Conservation (phyloP, 176 grass and related monocot genomes). For the Ensete ventricosum region DNA sequence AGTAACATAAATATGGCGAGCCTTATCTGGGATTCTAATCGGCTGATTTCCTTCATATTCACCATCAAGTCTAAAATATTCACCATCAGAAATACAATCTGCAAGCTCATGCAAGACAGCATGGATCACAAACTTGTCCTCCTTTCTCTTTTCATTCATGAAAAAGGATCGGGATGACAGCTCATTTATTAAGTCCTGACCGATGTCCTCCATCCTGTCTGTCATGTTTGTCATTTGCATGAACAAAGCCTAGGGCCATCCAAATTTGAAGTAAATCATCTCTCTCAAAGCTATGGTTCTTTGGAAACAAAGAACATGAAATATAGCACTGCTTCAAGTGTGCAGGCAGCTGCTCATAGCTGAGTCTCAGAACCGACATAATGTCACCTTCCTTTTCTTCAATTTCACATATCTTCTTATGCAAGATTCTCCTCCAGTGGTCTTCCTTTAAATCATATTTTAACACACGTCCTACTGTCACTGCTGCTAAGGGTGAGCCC, state of each 20-base stretch:
- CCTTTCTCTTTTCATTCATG: constrained; percentile 5
- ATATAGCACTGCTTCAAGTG: constrained; percentile 28
- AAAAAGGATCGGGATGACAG: constrained; percentile 28
- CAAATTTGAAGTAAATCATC: constrained; percentile 34
- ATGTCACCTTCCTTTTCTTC: constrained; percentile 24
- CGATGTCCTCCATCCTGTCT: constrained; percentile 32
- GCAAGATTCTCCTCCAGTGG: neutral
- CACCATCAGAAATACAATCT: constrained; percentile 27
- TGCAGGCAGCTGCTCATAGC: constrained; percentile 32
- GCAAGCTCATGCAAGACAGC: constrained; percentile 36
- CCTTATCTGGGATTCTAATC: constrained; percentile 27
- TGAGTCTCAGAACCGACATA: constrained; percentile 22
- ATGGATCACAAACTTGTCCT: constrained; percentile 30
- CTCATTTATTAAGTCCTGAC: constrained; percentile 24
- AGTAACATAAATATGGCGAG: constrained; percentile 34
- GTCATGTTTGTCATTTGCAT: constrained; percentile 7
- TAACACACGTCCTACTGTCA: neutral
- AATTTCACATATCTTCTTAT: neutral
- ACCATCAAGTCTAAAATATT: constrained; percentile 30
- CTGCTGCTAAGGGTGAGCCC: constrained; percentile 10
- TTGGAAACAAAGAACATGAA: constrained; percentile 41
- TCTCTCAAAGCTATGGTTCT: constrained; percentile 19
- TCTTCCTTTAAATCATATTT: neutral
- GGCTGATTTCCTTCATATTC: neutral
- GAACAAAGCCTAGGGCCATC: constrained; percentile 36